Percentiles rank a stretch among this genome's conserved stretches.
Conservation (phyloP, 2,329 filamentous ascomycete genomes). For the Paramyrothecium roridum region DNA sequence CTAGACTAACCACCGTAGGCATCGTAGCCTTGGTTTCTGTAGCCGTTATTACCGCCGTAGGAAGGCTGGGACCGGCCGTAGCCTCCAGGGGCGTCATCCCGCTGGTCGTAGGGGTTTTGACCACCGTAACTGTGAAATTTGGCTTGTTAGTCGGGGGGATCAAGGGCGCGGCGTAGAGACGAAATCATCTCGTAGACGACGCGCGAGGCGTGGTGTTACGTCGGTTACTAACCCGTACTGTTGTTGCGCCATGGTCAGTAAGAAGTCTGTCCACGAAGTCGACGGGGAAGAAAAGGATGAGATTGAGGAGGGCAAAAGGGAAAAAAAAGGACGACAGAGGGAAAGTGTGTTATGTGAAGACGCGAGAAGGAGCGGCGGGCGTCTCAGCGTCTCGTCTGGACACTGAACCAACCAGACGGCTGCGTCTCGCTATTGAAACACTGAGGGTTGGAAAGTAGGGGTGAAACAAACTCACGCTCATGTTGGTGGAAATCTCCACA, state of each 20-base stretch:
- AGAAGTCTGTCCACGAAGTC: conserved; percentile 5
- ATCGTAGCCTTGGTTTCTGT: conserved; percentile 11
- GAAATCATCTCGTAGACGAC: conserved; percentile 2
- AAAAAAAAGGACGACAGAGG: neutral
- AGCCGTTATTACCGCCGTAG: conserved; percentile 25
- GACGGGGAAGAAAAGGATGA: neutral
- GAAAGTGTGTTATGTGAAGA: neutral
- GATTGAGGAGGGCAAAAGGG: neutral
- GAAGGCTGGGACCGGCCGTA: conserved; percentile 19
- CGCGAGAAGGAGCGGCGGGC: neutral
- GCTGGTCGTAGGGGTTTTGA: conserved; percentile 58
- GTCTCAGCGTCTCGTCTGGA: neutral
- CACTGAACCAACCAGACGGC: neutral
- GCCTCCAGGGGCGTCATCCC: conserved; percentile 34
- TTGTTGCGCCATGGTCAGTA: conserved; percentile 30
- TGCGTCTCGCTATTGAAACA: neutral
- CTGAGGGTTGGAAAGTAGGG: conserved; percentile 12
- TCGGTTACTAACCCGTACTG: conserved; percentile 54
- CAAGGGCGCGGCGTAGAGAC: neutral
- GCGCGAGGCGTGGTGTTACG: conserved; percentile 7
- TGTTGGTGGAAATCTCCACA: conserved; percentile 9
- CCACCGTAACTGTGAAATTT: conserved; percentile 48
- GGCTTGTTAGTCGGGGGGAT: conserved; percentile 1
- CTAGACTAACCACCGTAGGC: conserved; percentile 24
- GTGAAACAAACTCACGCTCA: conserved; percentile 25